Conservation (phyloP, 805 yeast genomes). For the Maudiozyma saulgeensis region DNA sequence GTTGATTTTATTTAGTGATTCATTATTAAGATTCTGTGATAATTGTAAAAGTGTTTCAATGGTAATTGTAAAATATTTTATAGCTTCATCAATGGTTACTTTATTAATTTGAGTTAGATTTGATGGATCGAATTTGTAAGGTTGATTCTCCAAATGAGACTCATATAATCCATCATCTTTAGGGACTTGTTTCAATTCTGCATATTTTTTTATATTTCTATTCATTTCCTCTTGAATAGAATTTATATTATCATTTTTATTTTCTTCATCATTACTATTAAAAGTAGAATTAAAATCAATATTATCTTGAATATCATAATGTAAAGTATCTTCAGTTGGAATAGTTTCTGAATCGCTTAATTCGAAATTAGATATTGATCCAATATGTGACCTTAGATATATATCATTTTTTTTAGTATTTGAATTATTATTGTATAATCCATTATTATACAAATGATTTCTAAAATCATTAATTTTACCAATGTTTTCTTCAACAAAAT, state of each 20-base stretch:
- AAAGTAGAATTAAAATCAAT: neutral
- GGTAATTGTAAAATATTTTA: conserved; percentile 3
- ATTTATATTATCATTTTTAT: neutral
- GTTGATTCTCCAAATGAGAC: neutral
- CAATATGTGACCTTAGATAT: conserved; percentile 3
- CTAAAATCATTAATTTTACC: conserved; percentile 19
- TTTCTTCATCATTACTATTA: neutral
- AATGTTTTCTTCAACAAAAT: conserved; percentile 18
- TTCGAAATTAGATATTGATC: conserved; percentile 23
- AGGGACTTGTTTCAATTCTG: neutral
- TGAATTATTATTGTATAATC: neutral
- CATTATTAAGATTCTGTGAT: neutral
- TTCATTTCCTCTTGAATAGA: neutral
- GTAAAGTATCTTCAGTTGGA: neutral
- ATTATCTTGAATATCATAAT: neutral
- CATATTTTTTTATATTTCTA: neutral
- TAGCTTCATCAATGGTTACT: conserved; percentile 1
- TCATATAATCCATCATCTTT: neutral
- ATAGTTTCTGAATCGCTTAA: conserved; percentile 15
- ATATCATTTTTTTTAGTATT: neutral
- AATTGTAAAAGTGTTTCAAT: neutral
- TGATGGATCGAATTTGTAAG: neutral
- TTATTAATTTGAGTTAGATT: neutral
- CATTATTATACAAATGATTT: conserved; percentile 8
- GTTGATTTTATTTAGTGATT: too few relatives aligned